Conservation (phyloP, 73 alveolate genomes). For the Paramecium bursaria region DNA sequence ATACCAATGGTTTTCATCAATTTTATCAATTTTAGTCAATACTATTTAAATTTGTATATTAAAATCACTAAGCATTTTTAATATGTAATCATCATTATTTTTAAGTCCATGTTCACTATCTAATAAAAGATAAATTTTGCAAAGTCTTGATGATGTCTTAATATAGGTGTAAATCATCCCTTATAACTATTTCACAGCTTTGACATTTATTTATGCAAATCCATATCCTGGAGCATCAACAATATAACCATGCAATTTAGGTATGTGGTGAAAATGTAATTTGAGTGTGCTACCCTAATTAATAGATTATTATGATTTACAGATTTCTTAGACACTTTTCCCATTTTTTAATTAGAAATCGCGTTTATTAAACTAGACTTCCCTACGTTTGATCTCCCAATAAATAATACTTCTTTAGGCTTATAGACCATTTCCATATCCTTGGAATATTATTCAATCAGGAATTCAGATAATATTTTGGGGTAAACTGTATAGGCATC, state of each 20-base stretch:
- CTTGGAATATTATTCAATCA: not conserved
- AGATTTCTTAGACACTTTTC: not conserved
- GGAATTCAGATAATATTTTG: not conserved
- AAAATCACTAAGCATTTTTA: slow-evolving; percentile 2
- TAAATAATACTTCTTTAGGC: slow-evolving; percentile 31
- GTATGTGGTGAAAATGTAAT: slow-evolving; percentile 19
- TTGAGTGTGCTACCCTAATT: slow-evolving; percentile 40
- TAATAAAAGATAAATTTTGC: slow-evolving; percentile 8
- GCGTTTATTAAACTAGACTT: slow-evolving; percentile 56
- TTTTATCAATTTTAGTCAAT: slow-evolving; percentile 16
- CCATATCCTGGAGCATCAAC: slow-evolving; percentile 48
- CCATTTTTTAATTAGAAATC: slow-evolving; percentile 4
- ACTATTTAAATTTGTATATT: slow-evolving; percentile 32
- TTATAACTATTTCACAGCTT: not conserved
- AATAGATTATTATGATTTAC: not conserved
- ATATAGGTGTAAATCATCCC: slow-evolving; percentile 18
- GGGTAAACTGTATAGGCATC: too few species aligned
- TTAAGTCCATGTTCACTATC: slow-evolving; percentile 43
- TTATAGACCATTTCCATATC: slow-evolving; percentile 7
- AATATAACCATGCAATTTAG: slow-evolving; percentile 5
- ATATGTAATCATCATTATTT: slow-evolving; percentile 1
- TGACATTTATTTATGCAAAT: slow-evolving; percentile 16
- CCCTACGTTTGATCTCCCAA: slow-evolving; percentile 56
- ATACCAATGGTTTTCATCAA: not conserved
- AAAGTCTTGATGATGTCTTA: slow-evolving; percentile 29